Base-by-base conservation (phyloP, 2,329 filamentous ascomycete genomes). In the Neocatenulostroma microsporum region DNA sequence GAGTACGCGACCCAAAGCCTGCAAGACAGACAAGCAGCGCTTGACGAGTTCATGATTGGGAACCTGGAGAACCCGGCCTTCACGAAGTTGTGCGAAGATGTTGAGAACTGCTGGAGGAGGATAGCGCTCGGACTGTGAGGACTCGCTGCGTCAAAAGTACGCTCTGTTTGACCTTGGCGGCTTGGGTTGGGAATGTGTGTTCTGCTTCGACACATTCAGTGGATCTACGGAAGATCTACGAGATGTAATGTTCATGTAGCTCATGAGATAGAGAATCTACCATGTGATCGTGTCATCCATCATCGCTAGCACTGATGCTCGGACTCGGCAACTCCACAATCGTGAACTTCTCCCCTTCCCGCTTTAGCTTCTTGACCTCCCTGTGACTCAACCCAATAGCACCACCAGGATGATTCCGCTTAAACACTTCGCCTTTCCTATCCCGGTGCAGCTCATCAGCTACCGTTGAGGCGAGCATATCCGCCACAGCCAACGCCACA, bases 401-500 rank as follows among this genome's bases (percentile, higher is more conserved):
- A 12, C 88, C 89, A 10, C 89, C 88, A 0, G 89, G 89, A 53
- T 96, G 89, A 49, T 93, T 87, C 40, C 66, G 70, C 15, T 69
- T 71, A 54, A 89, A 89, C 0, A 83, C 75, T 53, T 37, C 56
- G 56, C 31, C 57, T 28, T 94, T 62, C 48, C 82, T 79, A 36
- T 80, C 76, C 12, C 34, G 28, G 30, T 54, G 50, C 24, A 55
- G 17, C 21, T 47, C 36, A 18, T 38, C 40, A 6, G 2, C 78
- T 73, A 40, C 36, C 1, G 85, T 83, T 14, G 95, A 73, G 3
- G 88, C 88, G 12, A 96, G 67, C 31, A 89, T 89, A 54, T 96
- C 89, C 2, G 87, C 86, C 0, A 96, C 69, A 0, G 87, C 84
- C 10, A 96, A 72, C 0, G 89, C 85, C 11, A 88, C 85, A 0